These are phyloP conservation scores for Dipteronia sinensis DNA, from an alignment of 345 rosid species.

Conservation along the genomic window DNA sequence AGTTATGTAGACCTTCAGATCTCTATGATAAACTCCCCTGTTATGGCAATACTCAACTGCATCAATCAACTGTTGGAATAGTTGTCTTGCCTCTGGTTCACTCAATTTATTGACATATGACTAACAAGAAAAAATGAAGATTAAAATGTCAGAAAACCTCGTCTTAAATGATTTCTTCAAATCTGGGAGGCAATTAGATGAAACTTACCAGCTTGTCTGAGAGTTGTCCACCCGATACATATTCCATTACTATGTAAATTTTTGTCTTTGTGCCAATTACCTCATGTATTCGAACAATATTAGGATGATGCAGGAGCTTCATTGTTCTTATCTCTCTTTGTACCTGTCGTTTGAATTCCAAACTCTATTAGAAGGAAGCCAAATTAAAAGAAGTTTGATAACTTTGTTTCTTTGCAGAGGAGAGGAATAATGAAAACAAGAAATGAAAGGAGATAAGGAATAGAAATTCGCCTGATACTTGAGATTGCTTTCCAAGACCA, in stretches of 20 bases:
- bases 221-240: slow-evolving; percentile 78
- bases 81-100: slow-evolving; percentile 74
- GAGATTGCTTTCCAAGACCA: slow-evolving; percentile 69
- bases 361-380: slow-evolving; percentile 19
- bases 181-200: slow-evolving; percentile 10
- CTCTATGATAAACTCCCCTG: slow-evolving; percentile 93
- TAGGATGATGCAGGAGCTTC: slow-evolving; percentile 88
- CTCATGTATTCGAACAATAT: slow-evolving; percentile 80
- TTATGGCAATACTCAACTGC: slow-evolving; percentile 82
- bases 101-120: slow-evolving; percentile 50
- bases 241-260: slow-evolving; percentile 89
- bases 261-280: slow-evolving; percentile 87
- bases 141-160: background rate
- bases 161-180: background rate
- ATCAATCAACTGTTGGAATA: slow-evolving; percentile 86
- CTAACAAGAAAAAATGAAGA: slow-evolving; percentile 23
- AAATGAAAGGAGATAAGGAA: slow-evolving; percentile 9
- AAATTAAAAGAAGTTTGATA: too few relatives aligned
- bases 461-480: slow-evolving; percentile 55
- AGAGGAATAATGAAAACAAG: background rate
- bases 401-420: background rate
- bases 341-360: slow-evolving; percentile 42
- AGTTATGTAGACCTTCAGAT: slow-evolving; percentile 57
- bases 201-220: slow-evolving; percentile 74
- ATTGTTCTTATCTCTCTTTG: slow-evolving; percentile 80